Percentiles rank a stretch among this genome's conserved stretches.
phyloP scores from a whole-genome alignment of 306 rosid species.

The Malus asiatica region DNA sequence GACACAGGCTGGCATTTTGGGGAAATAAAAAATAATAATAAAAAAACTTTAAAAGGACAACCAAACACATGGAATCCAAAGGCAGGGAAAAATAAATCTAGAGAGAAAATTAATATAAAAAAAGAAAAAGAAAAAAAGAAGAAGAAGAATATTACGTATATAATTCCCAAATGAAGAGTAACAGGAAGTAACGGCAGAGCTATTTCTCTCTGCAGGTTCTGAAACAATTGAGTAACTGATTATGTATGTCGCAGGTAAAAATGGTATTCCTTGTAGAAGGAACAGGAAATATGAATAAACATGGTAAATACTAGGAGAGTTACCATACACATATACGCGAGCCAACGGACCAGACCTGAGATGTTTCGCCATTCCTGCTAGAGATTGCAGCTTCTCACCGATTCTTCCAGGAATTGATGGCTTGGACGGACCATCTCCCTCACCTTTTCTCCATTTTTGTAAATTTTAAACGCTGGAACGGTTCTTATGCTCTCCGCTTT shows the following conservation, averaged over 20 bases:
- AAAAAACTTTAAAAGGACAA: not conserved
- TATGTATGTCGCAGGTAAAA: constrained; percentile 49
- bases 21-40: too few relatives aligned
- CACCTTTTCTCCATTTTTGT: constrained; percentile 71
- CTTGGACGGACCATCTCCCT: constrained; percentile 74
- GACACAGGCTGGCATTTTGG: constrained; percentile 10
- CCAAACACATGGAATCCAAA: constrained; percentile 24
- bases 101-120: constrained; percentile 15
- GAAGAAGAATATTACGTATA: constrained; percentile 20
- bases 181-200: constrained; percentile 2
- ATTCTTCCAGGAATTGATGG: constrained; percentile 67
- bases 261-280: constrained; percentile 25
- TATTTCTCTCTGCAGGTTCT: constrained; percentile 35
- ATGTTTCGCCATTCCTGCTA: constrained; percentile 21
- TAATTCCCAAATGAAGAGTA: constrained; percentile 42
- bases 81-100: constrained; percentile 22
- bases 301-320: constrained; percentile 14
- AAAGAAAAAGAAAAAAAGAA: constrained; percentile 22
- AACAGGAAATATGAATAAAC: constrained; percentile 18
- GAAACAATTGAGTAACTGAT: constrained; percentile 47
- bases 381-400: constrained; percentile 44
- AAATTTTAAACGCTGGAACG: constrained; percentile 72
- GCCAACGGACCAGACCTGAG: constrained; percentile 14
- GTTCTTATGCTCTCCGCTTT: constrained; percentile 61
- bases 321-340: constrained; percentile 29